These are phyloP conservation scores for Fraxinus velutina DNA, from an alignment of 305 asterid genomes.

Conservation along the genomic window DNA sequence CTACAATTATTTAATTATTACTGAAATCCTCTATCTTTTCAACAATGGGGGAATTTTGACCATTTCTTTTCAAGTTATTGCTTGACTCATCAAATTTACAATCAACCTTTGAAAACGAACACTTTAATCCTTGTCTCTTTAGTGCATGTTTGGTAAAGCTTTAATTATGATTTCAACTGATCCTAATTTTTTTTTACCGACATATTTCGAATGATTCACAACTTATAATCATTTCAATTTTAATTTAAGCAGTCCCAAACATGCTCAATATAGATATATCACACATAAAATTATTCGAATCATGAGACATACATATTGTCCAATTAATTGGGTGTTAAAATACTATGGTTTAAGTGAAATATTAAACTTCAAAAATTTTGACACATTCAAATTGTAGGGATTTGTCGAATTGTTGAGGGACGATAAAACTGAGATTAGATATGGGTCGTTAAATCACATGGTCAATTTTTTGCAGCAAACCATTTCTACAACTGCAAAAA, in stretches of 20 bases:
- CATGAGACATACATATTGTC: background rate
- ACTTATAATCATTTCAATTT: background rate
- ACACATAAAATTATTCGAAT: background rate
- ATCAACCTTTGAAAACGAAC: background rate
- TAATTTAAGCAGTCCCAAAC: background rate
- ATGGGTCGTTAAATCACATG: background rate
- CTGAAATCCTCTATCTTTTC: background rate
- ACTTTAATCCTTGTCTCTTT: background rate
- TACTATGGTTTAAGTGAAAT: background rate
- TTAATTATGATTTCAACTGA: background rate
- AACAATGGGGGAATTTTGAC: background rate
- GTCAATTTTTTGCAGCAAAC: background rate
- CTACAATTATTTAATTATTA: background rate
- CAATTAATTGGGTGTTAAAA: background rate
- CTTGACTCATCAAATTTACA: background rate
- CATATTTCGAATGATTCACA: background rate
- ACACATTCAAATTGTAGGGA: background rate
- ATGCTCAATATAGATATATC: background rate
- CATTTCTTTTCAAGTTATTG: background rate
- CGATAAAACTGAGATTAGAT: background rate
- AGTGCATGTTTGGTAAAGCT: background rate
- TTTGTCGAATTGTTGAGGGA: background rate
- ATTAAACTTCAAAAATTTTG: background rate
- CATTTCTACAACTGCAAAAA: background rate
- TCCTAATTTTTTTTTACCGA: background rate